Base-by-base conservation (phyloP, 768 basidiomycete genomes). In the Lentinula boryana region DNA sequence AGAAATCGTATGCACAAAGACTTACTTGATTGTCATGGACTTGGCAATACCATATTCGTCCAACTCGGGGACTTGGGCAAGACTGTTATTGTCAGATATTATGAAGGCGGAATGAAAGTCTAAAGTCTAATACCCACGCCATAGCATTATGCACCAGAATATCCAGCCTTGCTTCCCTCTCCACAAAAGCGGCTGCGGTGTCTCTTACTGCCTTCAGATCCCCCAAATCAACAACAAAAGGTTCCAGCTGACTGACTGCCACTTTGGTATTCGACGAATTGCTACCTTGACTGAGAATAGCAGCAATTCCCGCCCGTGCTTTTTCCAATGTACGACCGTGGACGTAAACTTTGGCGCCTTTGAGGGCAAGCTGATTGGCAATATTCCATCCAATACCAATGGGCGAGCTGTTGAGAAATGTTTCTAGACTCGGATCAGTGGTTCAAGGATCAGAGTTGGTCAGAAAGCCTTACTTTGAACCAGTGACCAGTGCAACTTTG, bases 401-500 rank as follows among this genome's bases (percentile, higher is more conserved):
- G 4, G 60, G 31, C 33, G 60, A 54, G 53, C 60, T 61, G 44
- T n/a, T 5, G 40, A 6, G 10, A 40, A 5, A 46, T n/a, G 38
- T 16, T 13, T 41, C 35, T 35, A 15, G 1, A 23, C 2, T 23
- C 2, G 23, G 0, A 1, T 23, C 23, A 32, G 16, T 21, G 31
- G 12, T 52, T 21, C 9, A 55, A 38, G n/a, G 16, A 43, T 10
- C 12, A 8, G 56, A 23, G 15, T n/a, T 13, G 23, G 23, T 23
- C 23, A 2, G 13, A 58, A 48, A 43, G 12, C 55, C 71, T 60
- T 56, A 78, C 74, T 79, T 80, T 51, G 75, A 76, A 12, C 80
- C 80, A 0, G 78, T 80, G 10, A 81, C 75, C 36, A 78, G 61
- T 53, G 68, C 56, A 27, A 80, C 75, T 64, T 78, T 76, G 15